A percentile compares a stretch with the other conserved stretches of the same genome.
Conservation (phyloP, 2,329 filamentous ascomycete genomes). For the Trichoderma oligosporum region DNA sequence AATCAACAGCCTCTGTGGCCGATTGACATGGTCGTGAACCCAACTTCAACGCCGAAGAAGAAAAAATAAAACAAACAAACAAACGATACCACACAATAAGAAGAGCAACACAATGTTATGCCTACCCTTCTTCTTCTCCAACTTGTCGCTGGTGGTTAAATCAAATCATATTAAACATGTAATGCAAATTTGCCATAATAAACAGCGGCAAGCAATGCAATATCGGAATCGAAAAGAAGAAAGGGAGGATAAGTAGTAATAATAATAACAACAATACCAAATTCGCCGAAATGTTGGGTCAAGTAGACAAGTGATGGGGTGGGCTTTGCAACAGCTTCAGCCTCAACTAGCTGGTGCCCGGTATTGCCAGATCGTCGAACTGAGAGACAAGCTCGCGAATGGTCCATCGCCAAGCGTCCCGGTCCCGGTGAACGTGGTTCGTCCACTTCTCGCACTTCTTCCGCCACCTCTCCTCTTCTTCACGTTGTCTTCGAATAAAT, state of each 20-base stretch:
- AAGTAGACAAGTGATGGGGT: background rate
- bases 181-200: constrained; percentile 3
- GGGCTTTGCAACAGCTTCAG: background rate
- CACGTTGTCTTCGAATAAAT: constrained; percentile 82
- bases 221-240: background rate
- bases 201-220: constrained; percentile 2
- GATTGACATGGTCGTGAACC: constrained; percentile 5
- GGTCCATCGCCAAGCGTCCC: constrained; percentile 72
- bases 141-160: background rate
- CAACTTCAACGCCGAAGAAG: background rate
- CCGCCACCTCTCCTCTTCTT: constrained; percentile 89
- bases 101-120: background rate
- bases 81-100: background rate
- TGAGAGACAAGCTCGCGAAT: constrained; percentile 57
- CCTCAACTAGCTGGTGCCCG: constrained; percentile 19
- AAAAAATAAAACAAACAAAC: background rate
- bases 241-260: background rate
- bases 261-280: background rate
- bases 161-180: constrained; percentile 2
- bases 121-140: background rate
- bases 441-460: constrained; percentile 87
- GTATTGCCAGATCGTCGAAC: constrained; percentile 39
- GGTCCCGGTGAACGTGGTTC: constrained; percentile 51
- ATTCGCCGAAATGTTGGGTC: background rate
- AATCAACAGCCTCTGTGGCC: background rate